Conservation (phyloP, 371 early-diverging fungal genomes). For the Mortierella sp. region DNA sequence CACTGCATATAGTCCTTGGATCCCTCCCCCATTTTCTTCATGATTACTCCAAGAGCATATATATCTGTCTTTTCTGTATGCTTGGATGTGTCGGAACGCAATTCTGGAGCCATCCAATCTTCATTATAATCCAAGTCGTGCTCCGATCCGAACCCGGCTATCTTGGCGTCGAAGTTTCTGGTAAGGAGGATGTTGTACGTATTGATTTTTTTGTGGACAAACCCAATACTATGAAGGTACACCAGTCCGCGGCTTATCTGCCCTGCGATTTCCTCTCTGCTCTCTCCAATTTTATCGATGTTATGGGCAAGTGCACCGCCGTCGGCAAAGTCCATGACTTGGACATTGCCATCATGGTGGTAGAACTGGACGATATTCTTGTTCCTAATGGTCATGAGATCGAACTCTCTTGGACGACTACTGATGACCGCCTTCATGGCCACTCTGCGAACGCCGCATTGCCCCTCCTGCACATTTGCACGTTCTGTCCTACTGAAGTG, state of each 20-base stretch:
- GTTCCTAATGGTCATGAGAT: slow-evolving; percentile 14
- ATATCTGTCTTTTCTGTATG: slow-evolving; percentile 5
- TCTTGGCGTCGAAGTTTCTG: slow-evolving; percentile 13
- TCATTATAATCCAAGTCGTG: slow-evolving; percentile 1
- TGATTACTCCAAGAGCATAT: slow-evolving; percentile 4
- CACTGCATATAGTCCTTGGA: slow-evolving; percentile 8
- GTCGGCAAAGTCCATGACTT: slow-evolving; percentile 8
- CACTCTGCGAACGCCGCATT: slow-evolving; percentile 4
- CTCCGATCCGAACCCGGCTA: slow-evolving; percentile 16
- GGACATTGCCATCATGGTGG: slow-evolving; percentile 6
- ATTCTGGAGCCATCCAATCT: slow-evolving; percentile 11
- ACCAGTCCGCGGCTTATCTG: slow-evolving; percentile 9
- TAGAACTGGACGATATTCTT: slow-evolving; percentile 12
- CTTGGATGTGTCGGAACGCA: neutral
- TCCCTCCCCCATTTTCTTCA: slow-evolving; percentile 11
- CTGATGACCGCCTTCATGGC: slow-evolving; percentile 14
- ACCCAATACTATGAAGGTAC: slow-evolving; percentile 3
- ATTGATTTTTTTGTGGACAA: slow-evolving; percentile 11
- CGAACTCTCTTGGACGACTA: slow-evolving; percentile 3
- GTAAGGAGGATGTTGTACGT: slow-evolving; percentile 8
- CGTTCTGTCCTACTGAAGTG: slow-evolving; percentile 7
- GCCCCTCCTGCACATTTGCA: slow-evolving; percentile 5
- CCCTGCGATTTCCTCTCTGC: slow-evolving; percentile 5
- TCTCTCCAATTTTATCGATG: neutral
- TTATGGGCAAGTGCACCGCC: slow-evolving; percentile 3